Percentiles rank a stretch among this genome's conserved stretches.
These are phyloP conservation scores for Trichoderma aggressivum DNA, from an alignment of 2,329 filamentous ascomycete genomes.

Conservation along the genomic window DNA sequence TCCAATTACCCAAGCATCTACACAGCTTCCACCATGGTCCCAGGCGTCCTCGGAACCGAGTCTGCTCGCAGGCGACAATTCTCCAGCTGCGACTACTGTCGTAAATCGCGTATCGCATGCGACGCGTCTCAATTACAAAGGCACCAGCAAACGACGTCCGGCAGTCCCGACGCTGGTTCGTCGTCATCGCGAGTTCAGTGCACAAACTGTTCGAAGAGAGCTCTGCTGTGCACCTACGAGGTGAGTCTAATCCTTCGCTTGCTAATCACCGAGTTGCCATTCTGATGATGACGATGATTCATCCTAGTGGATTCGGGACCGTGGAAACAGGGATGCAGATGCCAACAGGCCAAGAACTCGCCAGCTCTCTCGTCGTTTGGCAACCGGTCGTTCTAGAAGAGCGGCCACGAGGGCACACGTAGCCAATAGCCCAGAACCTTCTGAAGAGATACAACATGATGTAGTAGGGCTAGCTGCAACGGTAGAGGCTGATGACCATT, in stretches of 20 bases:
- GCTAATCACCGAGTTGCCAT: neutral
- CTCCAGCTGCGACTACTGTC: constrained; percentile 6
- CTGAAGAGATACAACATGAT: neutral
- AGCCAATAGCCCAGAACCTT: neutral
- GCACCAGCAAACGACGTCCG: neutral
- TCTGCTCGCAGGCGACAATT: neutral
- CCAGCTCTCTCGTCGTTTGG: neutral
- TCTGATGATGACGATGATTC: neutral
- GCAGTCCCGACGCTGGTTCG: neutral
- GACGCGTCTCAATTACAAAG: neutral
- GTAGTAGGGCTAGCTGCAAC: neutral
- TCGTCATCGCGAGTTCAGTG: neutral
- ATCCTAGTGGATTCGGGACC: neutral
- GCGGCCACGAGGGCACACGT: neutral
- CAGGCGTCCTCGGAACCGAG: neutral
- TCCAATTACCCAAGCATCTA: neutral
- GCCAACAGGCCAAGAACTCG: neutral
- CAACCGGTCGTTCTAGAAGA: neutral
- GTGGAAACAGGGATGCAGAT: neutral
- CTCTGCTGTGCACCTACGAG: neutral
- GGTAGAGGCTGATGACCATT: neutral
- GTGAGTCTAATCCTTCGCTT: neutral
- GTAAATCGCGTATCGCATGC: constrained; percentile 4
- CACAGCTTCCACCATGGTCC: neutral
- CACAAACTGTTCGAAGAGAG: neutral